Evolutionary conservation across 2,329 filamentous ascomycete species (phyloP).

Genomic region (Calonectria hawksworthii): DNA sequence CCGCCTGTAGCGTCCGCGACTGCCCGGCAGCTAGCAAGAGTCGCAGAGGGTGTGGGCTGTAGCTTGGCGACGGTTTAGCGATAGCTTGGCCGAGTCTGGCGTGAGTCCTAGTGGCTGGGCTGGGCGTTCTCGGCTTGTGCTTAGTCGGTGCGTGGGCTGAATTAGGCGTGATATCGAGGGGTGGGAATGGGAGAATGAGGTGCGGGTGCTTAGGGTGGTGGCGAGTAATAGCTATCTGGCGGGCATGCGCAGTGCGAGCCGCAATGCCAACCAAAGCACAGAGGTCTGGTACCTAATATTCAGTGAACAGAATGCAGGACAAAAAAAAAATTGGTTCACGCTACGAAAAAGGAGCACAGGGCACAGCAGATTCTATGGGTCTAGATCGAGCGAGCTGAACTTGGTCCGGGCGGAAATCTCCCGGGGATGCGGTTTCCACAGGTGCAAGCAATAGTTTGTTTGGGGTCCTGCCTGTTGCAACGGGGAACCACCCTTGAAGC

Average conservation of each 20-base stretch:
- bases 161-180: neutral
- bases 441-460: conserved; percentile 1
- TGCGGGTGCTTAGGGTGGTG: neutral
- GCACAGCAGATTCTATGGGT: conserved; percentile 7
- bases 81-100: conserved; percentile 20
- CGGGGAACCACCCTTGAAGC: conserved; percentile 13
- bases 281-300: neutral
- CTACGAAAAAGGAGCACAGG: conserved; percentile 11
- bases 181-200: neutral
- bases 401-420: conserved; percentile 16
- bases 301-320: neutral
- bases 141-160: conserved; percentile 9
- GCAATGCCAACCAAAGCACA: neutral
- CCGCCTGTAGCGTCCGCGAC: conserved; percentile 29
- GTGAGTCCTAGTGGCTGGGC: conserved; percentile 14
- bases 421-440: conserved; percentile 19
- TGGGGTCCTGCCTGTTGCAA: neutral
- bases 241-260: neutral
- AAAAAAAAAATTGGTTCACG: neutral
- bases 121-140: neutral
- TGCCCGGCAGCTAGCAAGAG: conserved; percentile 23
- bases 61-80: conserved; percentile 36
- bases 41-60: conserved; percentile 17
- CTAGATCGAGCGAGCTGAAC: conserved; percentile 14
- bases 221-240: neutral